Evolutionary conservation across 2,329 filamentous ascomycete species (phyloP), one percentile per base, ranked within the genome.

Genomic region (Xylariaceae sp.): DNA sequence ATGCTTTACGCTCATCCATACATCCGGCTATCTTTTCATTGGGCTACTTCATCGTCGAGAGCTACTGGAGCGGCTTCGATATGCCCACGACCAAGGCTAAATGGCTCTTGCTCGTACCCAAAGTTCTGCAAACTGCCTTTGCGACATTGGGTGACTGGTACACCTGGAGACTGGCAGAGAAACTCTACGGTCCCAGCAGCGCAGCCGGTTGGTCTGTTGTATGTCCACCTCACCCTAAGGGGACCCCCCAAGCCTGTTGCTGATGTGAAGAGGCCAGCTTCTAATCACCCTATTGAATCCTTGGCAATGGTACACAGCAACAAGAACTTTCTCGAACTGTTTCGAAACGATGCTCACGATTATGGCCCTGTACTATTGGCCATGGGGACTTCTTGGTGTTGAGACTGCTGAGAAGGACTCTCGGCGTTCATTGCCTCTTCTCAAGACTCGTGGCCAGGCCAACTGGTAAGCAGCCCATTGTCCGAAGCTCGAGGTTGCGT

Each of bases 301-400:
- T 6, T 99, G 94, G 90, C 90, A 96, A 67, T 97, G 89, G 89
- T 97, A 94, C 70, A 94, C 87, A 70, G 94, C 90, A 1, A 92
- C 90, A 0, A 81, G 94, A 42, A 96, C 94, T 1, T 86, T 99
- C 63, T 96, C 92, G 47, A 99, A 99, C 71, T 94, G 86, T 45
- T 74, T 97, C 5, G 94, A 99, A 74, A 90, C 87, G n/a, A 88
- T 87, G 1, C 72, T 99, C 58, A 96, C 92, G 5, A 76, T 87
- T 51, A 76, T 83, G 61, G 92, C 90, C 1, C 74, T 97, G 41
- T 83, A 83, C 65, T 81, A 85, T 60, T 97, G 90, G 88, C 92
- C 94, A 11, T 97, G 94, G 91, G 75, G 82, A 49, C 77, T 89
- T 68, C 75, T 85, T 35, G 66, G 71, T 38, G 68, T 70, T 40